Evolutionary conservation across 2,329 filamentous ascomycete genomes (phyloP).

Genomic region (Cladophialophora yegresii): DNA sequence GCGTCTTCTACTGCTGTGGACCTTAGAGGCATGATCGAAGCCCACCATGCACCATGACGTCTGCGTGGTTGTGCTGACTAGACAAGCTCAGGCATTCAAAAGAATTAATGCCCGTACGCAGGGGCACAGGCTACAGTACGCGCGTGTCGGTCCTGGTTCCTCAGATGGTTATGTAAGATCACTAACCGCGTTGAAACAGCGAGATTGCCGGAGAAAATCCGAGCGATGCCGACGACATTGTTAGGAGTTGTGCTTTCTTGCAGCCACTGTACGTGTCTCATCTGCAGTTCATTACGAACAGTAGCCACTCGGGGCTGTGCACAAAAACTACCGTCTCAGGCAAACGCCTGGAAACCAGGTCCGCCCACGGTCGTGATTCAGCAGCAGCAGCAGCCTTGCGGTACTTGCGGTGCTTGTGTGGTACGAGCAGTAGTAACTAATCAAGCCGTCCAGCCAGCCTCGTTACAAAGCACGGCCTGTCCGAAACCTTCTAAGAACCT

Average conservation of each 20-base stretch:
- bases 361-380: constrained; percentile 3
- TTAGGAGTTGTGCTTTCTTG: too few species aligned
- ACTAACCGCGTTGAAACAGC: constrained; percentile 1
- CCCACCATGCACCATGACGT: constrained; percentile 13
- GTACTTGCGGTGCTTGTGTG: background rate
- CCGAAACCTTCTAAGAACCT: background rate
- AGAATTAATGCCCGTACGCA: background rate
- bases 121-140: background rate
- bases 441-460: background rate
- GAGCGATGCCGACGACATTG: background rate
- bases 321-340: too few species aligned
- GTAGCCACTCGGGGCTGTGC: background rate
- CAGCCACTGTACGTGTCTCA: constrained; percentile 1
- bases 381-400: constrained; percentile 1
- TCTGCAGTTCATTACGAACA: background rate
- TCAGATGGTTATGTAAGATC: constrained; percentile 1
- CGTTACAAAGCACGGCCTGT: background rate
- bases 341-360: too few species aligned
- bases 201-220: background rate
- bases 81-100: background rate
- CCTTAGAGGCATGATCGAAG: background rate
- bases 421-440: constrained; percentile 9
- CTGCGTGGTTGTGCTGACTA: constrained; percentile 1
- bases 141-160: background rate
- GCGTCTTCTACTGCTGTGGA: background rate